These are phyloP conservation scores for Wickerhamiella azyma DNA, from an alignment of 805 yeast species.

Conservation along the genomic window DNA sequence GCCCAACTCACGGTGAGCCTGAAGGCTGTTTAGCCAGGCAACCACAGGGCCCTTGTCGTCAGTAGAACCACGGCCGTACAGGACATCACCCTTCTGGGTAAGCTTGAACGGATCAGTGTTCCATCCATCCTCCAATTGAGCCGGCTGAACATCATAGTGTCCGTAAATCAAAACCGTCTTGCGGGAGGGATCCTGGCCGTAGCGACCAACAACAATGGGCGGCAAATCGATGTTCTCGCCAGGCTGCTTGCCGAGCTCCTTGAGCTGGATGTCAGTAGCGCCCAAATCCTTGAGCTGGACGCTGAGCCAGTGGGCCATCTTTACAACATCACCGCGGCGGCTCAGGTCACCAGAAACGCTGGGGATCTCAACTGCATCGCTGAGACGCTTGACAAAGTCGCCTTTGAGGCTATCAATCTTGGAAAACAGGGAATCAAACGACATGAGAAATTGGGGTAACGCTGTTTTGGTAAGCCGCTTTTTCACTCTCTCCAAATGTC, in stretches of 20 bases:
- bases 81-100: slow-evolving; percentile 44
- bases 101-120: slow-evolving; percentile 76
- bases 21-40: slow-evolving; percentile 88
- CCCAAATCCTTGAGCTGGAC: slow-evolving; percentile 58
- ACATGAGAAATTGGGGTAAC: slow-evolving; percentile 10
- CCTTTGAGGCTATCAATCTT: slow-evolving; percentile 68
- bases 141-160: slow-evolving; percentile 98
- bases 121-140: slow-evolving; percentile 89
- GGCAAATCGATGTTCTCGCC: slow-evolving; percentile 58
- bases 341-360: slow-evolving; percentile 88
- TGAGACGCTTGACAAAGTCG: slow-evolving; percentile 38
- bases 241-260: slow-evolving; percentile 78
- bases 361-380: slow-evolving; percentile 83
- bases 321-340: slow-evolving; percentile 76
- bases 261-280: slow-evolving; percentile 67
- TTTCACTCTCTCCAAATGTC: background rate
- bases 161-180: slow-evolving; percentile 88
- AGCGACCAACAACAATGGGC: slow-evolving; percentile 85
- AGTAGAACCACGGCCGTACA: slow-evolving; percentile 88
- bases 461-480: background rate
- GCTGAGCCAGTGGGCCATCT: slow-evolving; percentile 74
- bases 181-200: slow-evolving; percentile 68
- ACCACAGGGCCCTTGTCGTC: slow-evolving; percentile 98
- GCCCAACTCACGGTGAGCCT: slow-evolving; percentile 78
- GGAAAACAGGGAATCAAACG: slow-evolving; percentile 27